phyloP scores from a whole-genome alignment of 2,329 filamentous ascomycete species.

The Penicillium sp. region DNA sequence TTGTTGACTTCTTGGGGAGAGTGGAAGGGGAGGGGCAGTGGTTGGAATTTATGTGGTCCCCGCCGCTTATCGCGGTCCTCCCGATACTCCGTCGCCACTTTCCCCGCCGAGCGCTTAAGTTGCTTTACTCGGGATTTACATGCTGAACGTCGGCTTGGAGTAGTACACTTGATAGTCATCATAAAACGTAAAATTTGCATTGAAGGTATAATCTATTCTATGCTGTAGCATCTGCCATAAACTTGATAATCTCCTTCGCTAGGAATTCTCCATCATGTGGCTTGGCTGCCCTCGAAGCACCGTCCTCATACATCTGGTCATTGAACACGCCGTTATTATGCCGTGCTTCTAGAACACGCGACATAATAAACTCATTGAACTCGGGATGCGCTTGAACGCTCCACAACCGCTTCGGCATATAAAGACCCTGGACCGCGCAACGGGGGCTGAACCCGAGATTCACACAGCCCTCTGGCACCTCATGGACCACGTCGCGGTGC shows the following conservation, averaged over 20 bases:
- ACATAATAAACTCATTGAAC: constrained; percentile 43
- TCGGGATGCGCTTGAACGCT: constrained; percentile 55
- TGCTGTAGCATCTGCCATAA: constrained; percentile 12
- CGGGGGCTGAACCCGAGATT: constrained; percentile 46
- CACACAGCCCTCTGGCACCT: constrained; percentile 42
- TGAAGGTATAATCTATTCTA: neutral
- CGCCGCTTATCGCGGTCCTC: constrained; percentile 11
- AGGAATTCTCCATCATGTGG: constrained; percentile 28
- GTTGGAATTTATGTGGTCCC: constrained; percentile 10
- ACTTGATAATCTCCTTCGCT: constrained; percentile 20
- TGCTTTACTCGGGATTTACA: neutral
- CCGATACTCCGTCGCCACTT: neutral
- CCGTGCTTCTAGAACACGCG: constrained; percentile 30
- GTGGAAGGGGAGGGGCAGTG: constrained; percentile 8
- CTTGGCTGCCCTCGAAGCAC: constrained; percentile 19
- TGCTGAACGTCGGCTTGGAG: neutral
- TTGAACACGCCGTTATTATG: constrained; percentile 26
- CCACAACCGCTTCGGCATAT: constrained; percentile 42
- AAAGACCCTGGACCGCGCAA: constrained; percentile 50
- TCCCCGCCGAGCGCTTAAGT: neutral
- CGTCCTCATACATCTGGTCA: constrained; percentile 25
- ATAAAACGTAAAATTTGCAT: neutral
- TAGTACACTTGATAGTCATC: neutral
- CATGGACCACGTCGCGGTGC: constrained; percentile 50
- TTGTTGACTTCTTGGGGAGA: neutral